phyloP scores from a whole-genome alignment of 306 rosid species.

The Sindora glabra region DNA sequence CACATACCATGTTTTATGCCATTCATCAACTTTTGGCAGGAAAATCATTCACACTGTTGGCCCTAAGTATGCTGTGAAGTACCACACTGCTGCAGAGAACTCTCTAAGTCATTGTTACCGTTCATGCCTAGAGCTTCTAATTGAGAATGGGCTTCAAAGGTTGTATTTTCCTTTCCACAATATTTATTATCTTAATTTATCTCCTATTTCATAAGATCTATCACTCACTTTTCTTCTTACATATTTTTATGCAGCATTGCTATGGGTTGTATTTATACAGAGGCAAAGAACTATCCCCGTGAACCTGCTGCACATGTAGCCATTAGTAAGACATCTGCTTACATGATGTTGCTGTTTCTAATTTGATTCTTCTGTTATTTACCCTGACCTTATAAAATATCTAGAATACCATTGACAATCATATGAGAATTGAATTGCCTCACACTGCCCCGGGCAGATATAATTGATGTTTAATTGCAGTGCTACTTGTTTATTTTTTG shows the following conservation, averaged over 20 bases:
- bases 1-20: conserved; percentile 10
- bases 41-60: conserved; percentile 95
- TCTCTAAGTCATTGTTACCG: conserved; percentile 98
- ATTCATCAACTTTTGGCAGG: conserved; percentile 40
- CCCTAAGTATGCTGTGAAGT: conserved; percentile 92
- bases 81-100: conserved; percentile 98
- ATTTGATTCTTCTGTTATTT: conserved; percentile 4
- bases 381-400: conserved; percentile 12
- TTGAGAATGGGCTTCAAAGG: conserved; percentile 84
- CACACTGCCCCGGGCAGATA: conserved; percentile 3
- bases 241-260: conserved; percentile 72
- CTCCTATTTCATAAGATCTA: conserved; percentile 14
- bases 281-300: conserved; percentile 92
- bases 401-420: conserved; percentile 5
- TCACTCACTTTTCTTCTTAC: conserved; percentile 18
- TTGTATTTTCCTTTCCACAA: conserved; percentile 18
- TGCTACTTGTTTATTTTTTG: no score
- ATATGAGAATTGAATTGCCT: background rate
- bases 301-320: conserved; percentile 99
- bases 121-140: conserved; percentile 90
- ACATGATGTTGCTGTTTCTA: conserved; percentile 17
- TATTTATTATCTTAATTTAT: conserved; percentile 4
- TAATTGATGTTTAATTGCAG: background rate
- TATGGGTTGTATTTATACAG: conserved; percentile 85
- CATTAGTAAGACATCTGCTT: conserved; percentile 63